These are phyloP conservation scores for Pyricularia pennisetigena DNA, from an alignment of 2,329 filamentous ascomycete species.

Conservation along the genomic window DNA sequence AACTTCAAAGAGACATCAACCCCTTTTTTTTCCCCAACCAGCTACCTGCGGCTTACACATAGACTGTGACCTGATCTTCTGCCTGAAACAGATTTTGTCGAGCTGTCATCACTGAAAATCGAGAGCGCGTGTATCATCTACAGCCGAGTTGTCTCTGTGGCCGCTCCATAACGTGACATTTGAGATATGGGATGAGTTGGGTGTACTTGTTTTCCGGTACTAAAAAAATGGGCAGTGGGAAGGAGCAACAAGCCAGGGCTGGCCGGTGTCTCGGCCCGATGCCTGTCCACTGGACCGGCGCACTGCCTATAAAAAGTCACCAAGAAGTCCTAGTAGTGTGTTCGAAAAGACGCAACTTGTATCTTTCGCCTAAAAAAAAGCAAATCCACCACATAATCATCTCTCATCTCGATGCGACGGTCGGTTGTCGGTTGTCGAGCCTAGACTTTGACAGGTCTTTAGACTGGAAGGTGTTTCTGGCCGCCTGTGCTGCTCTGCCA, in stretches of 20 bases:
- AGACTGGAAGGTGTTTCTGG: neutral
- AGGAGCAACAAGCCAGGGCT: neutral
- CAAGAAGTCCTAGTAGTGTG: neutral
- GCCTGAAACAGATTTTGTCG: neutral
- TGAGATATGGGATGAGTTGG: neutral
- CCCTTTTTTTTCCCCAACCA: neutral
- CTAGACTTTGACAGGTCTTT: neutral
- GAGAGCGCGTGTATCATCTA: neutral
- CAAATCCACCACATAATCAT: neutral
- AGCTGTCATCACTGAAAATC: neutral
- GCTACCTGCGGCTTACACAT: neutral
- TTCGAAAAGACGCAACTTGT: neutral
- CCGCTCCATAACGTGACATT: neutral
- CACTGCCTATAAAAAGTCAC: neutral
- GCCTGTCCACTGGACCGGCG: neutral
- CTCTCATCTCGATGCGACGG: neutral
- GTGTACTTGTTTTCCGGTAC: neutral
- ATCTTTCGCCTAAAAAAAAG: neutral
- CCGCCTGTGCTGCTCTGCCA: neutral
- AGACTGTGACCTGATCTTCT: neutral
- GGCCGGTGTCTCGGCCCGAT: neutral
- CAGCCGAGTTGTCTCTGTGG: neutral
- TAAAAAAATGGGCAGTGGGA: neutral
- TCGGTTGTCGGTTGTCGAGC: neutral
- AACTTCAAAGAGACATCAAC: neutral